Evolutionary conservation across 2,329 filamentous ascomycete genomes (phyloP).

Genomic region (Trichophyton mentagrophytes): DNA sequence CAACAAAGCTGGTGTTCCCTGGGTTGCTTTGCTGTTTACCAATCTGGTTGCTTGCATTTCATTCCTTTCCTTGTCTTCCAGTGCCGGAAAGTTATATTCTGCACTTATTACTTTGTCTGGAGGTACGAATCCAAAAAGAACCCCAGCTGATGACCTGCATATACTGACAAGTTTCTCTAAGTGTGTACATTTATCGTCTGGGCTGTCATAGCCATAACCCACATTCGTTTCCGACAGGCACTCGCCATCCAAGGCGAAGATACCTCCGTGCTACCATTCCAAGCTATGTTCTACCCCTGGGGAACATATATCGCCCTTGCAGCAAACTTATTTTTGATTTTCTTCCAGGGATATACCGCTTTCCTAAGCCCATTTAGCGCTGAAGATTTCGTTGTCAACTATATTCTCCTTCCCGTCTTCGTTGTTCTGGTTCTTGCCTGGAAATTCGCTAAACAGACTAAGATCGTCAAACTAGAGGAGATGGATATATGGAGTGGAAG

Average conservation of each 20-base stretch:
- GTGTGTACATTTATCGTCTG: constrained; percentile 32
- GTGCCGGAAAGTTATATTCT: constrained; percentile 21
- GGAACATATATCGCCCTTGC: constrained; percentile 37
- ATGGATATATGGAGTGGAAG: constrained; percentile 31
- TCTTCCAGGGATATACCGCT: constrained; percentile 43
- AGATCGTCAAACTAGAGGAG: constrained; percentile 24
- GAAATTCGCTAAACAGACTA: constrained; percentile 33
- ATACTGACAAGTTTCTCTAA: constrained; percentile 7
- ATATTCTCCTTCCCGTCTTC: constrained; percentile 43
- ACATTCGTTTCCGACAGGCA: constrained; percentile 32
- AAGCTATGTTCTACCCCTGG: constrained; percentile 39
- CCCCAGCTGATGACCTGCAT: background rate
- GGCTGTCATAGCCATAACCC: constrained; percentile 30
- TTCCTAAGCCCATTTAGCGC: constrained; percentile 39
- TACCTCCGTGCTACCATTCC: constrained; percentile 35
- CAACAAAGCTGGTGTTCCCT: constrained; percentile 48
- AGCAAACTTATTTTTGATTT: constrained; percentile 38
- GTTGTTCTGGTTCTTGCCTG: constrained; percentile 35
- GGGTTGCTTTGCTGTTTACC: constrained; percentile 53
- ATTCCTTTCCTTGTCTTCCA: constrained; percentile 21
- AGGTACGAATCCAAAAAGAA: constrained; percentile 12
- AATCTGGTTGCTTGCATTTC: constrained; percentile 50
- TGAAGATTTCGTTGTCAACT: constrained; percentile 42
- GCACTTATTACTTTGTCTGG: constrained; percentile 26
- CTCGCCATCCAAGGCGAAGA: constrained; percentile 27